A percentile compares a stretch with the other conserved stretches of the same genome.
Evolutionary conservation across 2,329 filamentous ascomycete species (phyloP).

Genomic region (Trichoderma koningiopsis): DNA sequence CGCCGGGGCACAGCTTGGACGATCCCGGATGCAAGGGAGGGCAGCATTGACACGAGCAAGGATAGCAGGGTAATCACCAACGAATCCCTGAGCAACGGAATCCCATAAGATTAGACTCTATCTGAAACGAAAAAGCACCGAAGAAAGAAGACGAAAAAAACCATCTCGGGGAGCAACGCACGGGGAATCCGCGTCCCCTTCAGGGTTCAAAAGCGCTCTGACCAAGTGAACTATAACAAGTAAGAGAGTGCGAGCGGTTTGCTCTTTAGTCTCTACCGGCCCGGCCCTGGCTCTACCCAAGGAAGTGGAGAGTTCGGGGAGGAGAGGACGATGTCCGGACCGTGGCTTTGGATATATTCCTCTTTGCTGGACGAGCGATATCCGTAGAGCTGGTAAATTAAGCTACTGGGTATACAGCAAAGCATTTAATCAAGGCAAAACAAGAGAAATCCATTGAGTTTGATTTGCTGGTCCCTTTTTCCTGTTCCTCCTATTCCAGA

Average conservation of each 20-base stretch:
- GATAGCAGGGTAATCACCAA: neutral
- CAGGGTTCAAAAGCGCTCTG: neutral
- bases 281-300: slow-evolving; percentile 10
- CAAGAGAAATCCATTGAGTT: neutral
- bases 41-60: neutral
- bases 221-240: neutral
- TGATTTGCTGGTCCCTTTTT: neutral
- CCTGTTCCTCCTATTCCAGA: neutral
- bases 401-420: slow-evolving; percentile 9
- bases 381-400: slow-evolving; percentile 5
- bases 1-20: slow-evolving; percentile 15
- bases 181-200: neutral
- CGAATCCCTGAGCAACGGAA: neutral
- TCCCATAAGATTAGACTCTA: slow-evolving; percentile 14
- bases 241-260: neutral
- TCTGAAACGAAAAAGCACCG: slow-evolving; percentile 24
- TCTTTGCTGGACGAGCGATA: neutral
- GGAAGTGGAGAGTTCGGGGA: neutral
- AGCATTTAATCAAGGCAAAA: neutral
- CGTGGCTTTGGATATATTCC: neutral
- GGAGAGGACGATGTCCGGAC: too few species aligned
- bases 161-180: neutral
- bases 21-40: slow-evolving; percentile 13
- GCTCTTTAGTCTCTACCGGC: neutral
- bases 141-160: slow-evolving; percentile 8